Evolutionary conservation across 1,284 basidiomycete genomes (phyloP).

Genomic region (Singerocomus inundabilis): DNA sequence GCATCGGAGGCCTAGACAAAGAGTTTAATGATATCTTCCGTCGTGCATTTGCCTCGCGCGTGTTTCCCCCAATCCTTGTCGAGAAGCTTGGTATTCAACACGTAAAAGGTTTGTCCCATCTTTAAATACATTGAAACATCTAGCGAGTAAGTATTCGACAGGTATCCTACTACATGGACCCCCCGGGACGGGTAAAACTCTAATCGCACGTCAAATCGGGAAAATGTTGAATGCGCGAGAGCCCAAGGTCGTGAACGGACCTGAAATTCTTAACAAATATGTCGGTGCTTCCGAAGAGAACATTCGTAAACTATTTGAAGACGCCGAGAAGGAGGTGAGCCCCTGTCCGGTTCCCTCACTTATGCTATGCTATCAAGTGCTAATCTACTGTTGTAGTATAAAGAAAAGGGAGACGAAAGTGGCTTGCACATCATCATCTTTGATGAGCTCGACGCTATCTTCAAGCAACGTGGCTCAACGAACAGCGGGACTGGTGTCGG

Average conservation of each 20-base stretch:
- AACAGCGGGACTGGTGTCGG: slow-evolving; percentile 95
- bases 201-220: slow-evolving; percentile 98
- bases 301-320: slow-evolving; percentile 94
- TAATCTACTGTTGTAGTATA: slow-evolving; percentile 60
- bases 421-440: slow-evolving; percentile 99
- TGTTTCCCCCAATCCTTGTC: slow-evolving; percentile 95
- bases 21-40: slow-evolving; percentile 98
- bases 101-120: slow-evolving; percentile 74
- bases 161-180: slow-evolving; percentile 95
- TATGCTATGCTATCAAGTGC: background rate
- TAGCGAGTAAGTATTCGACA: slow-evolving; percentile 27
- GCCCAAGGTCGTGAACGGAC: slow-evolving; percentile 98
- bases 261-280: slow-evolving; percentile 96
- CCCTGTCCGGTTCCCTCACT: background rate
- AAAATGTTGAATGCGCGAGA: slow-evolving; percentile 99
- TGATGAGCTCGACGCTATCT: slow-evolving; percentile 98
- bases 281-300: slow-evolving; percentile 99
- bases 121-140: background rate
- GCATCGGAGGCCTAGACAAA: slow-evolving; percentile 94
- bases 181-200: slow-evolving; percentile 97
- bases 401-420: slow-evolving; percentile 97
- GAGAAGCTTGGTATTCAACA: slow-evolving; percentile 99
- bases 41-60: slow-evolving; percentile 96
- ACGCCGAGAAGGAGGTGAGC: slow-evolving; percentile 93
- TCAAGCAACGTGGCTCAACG: slow-evolving; percentile 95